Base-by-base conservation (phyloP, 108 stramenopile genomes). In the Nitzschia inconspicua region DNA sequence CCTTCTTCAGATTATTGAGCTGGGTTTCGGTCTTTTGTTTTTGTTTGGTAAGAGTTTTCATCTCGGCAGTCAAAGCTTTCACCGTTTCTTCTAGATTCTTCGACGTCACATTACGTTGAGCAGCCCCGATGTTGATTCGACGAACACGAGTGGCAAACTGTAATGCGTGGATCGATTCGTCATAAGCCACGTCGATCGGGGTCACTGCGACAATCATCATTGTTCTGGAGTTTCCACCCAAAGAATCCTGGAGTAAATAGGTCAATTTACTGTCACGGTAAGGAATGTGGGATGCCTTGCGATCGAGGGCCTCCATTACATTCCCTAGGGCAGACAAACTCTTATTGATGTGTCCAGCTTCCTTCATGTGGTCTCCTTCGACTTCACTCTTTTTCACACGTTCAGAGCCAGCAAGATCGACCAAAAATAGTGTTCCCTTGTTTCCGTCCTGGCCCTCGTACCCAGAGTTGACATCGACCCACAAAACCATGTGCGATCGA, bases 381-480 rank as follows among this genome's bases (percentile, higher is more conserved):
- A 92, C 96, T 65, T 94, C 86, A 68, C 91, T 89, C 83, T 97
- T 99, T 41, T 94, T 76, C n/a, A 98, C 86, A 63, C 96, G 94
- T 72, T 99, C 99, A 13, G 89, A 93, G 34, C 99, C 99, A n/a
- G 99, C 99, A 48, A 99, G 76, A 78, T 99, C 99, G 16, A 98
- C 95, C 31, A 99, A 77, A 69, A 94, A 93, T 36, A 99, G 65
- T 31, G 77, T 90, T 34, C 90, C 90, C 47, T 83, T 92, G 55
- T 85, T 84, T 31, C 72, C 72, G 24, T 77, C 72, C 65, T 84
- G 72, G 8, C 85, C 85, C 20, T 66, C 72, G 23, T 84, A 44
- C 31, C 87, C 85, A 32, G 86, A 90, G 22, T 70, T 66, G 2
- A 93, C 92, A 72, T 95, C 86, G 8, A 98, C 84, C 36, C 75